Evolutionary conservation across 768 basidiomycete genomes (phyloP).

Genomic region (Gloeopeniophorella convolvens): DNA sequence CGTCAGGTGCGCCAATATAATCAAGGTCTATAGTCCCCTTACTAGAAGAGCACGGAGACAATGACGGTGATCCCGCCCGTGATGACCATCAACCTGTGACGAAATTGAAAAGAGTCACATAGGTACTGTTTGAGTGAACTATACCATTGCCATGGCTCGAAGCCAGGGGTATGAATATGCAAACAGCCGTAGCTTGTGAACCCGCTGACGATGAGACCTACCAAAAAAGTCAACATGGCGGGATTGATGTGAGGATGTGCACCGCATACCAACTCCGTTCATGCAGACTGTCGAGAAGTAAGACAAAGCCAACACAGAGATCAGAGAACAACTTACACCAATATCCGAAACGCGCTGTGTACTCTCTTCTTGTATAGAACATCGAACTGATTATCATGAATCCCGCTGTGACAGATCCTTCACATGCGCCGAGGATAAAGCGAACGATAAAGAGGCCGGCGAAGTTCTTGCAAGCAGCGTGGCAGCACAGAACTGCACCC

Average conservation of each 20-base stretch:
- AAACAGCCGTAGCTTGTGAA: slow-evolving; percentile 63
- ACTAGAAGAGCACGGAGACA: slow-evolving; percentile 52
- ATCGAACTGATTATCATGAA: slow-evolving; percentile 73
- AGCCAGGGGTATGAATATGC: slow-evolving; percentile 48
- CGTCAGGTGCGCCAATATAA: background rate
- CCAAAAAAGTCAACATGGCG: background rate
- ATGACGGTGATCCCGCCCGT: slow-evolving; percentile 54
- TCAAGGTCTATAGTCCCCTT: slow-evolving; percentile 11
- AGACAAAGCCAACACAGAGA: background rate
- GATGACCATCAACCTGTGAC: slow-evolving; percentile 58
- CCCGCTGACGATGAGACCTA: slow-evolving; percentile 67
- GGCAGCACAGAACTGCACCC: slow-evolving; percentile 51
- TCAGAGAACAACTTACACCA: slow-evolving; percentile 51
- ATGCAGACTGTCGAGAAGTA: slow-evolving; percentile 49
- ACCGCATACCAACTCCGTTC: slow-evolving; percentile 56
- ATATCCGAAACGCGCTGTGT: slow-evolving; percentile 63
- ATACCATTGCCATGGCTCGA: slow-evolving; percentile 73
- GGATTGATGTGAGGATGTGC: background rate
- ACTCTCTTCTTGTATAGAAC: slow-evolving; percentile 71
- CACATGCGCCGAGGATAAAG: slow-evolving; percentile 64
- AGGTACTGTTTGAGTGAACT: background rate
- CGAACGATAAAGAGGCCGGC: slow-evolving; percentile 56
- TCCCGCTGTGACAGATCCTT: slow-evolving; percentile 65
- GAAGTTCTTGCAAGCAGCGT: slow-evolving; percentile 70
- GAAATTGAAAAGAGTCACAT: slow-evolving; percentile 9